These are phyloP conservation scores for Circinella umbellata DNA, from an alignment of 371 early-diverging fungal genomes.

Conservation along the genomic window DNA sequence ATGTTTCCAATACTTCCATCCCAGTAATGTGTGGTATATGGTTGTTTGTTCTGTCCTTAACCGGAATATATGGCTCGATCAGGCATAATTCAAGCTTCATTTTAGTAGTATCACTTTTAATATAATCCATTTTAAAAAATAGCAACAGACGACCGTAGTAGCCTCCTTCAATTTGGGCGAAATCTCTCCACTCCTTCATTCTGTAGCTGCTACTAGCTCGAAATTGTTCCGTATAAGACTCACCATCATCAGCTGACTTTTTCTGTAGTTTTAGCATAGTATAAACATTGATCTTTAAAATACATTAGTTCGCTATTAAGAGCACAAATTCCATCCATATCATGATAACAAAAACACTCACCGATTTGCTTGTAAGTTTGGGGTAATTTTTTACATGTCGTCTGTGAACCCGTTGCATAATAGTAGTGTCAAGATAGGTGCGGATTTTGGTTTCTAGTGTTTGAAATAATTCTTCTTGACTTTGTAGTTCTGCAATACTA, in stretches of 20 bases:
- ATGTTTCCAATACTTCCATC: neutral
- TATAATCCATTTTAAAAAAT: neutral
- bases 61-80: neutral
- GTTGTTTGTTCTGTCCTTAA: neutral
- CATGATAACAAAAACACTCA: neutral
- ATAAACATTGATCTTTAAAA: neutral
- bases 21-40: slow-evolving; percentile 5
- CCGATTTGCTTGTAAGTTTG: neutral
- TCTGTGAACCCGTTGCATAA: too few species aligned
- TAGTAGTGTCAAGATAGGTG: too few species aligned
- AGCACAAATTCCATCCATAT: neutral
- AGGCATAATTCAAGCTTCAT: slow-evolving; percentile 5
- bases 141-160: neutral
- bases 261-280: neutral
- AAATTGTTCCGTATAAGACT: neutral
- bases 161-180: neutral
- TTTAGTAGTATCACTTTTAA: neutral
- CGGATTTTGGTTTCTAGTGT: too few species aligned
- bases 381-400: too few species aligned
- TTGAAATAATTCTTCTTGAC: too few species aligned
- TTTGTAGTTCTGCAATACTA: too few species aligned
- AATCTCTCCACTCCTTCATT: neutral
- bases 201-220: neutral
- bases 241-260: neutral
- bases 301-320: neutral